phyloP scores from a whole-genome alignment of 495 filamentous ascomycete species.

The Penicillium cinerascens region DNA sequence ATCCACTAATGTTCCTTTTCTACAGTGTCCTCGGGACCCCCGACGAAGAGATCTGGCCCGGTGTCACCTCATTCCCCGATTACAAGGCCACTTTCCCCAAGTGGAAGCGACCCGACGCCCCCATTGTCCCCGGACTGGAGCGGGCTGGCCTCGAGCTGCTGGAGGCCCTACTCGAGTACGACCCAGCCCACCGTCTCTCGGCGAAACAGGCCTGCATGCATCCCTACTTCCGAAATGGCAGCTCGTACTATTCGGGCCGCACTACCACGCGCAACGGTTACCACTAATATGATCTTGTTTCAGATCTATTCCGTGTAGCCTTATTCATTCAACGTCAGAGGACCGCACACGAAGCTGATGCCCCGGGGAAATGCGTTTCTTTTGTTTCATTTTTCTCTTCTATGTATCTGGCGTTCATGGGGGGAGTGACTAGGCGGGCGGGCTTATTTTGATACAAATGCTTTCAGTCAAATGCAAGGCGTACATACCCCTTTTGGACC shows the following conservation, averaged over 20 bases:
- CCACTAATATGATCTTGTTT: constrained; percentile 24
- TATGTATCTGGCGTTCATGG: constrained; percentile 39
- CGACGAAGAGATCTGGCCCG: constrained; percentile 84
- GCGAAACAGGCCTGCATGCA: constrained; percentile 93
- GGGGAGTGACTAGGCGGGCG: constrained; percentile 34
- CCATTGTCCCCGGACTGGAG: constrained; percentile 63
- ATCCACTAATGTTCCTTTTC: constrained; percentile 1
- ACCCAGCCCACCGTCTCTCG: constrained; percentile 88
- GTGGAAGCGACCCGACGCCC: constrained; percentile 72
- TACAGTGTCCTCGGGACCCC: constrained; percentile 85
- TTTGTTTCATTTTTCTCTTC: constrained; percentile 16
- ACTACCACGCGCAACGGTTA: constrained; percentile 39
- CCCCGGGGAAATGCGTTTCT: constrained; percentile 10
- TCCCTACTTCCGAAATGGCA: constrained; percentile 83
- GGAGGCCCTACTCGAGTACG: constrained; percentile 88
- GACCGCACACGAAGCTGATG: constrained; percentile 5
- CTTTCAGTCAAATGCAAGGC: constrained; percentile 31
- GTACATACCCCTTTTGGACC: constrained; percentile 32
- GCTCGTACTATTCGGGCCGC: constrained; percentile 49
- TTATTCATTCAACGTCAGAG: constrained; percentile 15
- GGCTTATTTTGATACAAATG: constrained; percentile 32
- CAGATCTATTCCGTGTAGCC: constrained; percentile 16
- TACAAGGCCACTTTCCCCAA: constrained; percentile 97
- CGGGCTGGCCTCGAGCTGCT: constrained; percentile 78
- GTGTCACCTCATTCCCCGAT: constrained; percentile 95